These are phyloP conservation scores for Entomortierella lignicola DNA, from an alignment of 192 early-diverging fungal genomes.

Conservation along the genomic window DNA sequence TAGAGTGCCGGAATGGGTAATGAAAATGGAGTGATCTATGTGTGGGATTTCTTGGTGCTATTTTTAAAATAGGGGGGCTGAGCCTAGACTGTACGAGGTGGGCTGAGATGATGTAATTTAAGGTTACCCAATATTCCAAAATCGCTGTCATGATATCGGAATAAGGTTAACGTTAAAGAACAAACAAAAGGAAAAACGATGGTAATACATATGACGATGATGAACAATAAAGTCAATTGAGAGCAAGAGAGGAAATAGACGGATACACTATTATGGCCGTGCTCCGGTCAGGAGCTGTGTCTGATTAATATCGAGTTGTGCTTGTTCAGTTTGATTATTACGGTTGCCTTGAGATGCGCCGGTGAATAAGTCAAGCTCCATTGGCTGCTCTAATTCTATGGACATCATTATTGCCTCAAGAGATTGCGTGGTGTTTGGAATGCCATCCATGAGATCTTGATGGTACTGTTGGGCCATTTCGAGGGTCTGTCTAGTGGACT, in stretches of 20 bases:
- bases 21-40: neutral
- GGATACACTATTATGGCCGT: conserved; percentile 11
- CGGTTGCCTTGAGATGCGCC: conserved; percentile 16
- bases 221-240: too few relatives aligned
- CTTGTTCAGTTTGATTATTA: conserved; percentile 1
- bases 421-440: neutral
- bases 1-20: too few relatives aligned
- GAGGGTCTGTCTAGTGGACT: conserved; percentile 1
- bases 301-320: conserved; percentile 20
- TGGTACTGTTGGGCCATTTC: conserved; percentile 19
- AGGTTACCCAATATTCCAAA: conserved; percentile 36
- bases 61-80: neutral
- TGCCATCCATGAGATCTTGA: conserved; percentile 9
- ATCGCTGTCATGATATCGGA: conserved; percentile 19
- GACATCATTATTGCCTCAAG: conserved; percentile 34
- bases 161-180: neutral
- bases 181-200: too few relatives aligned
- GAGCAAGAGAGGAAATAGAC: neutral
- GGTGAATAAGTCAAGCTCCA: conserved; percentile 24
- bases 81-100: neutral
- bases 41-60: neutral
- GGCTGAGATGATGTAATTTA: conserved; percentile 19
- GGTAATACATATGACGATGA: too few relatives aligned
- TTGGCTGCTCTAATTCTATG: conserved; percentile 21
- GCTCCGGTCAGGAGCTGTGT: conserved; percentile 39